These are phyloP conservation scores for Zygoascus flipseniorum DNA, from an alignment of 805 yeast genomes.

Conservation along the genomic window DNA sequence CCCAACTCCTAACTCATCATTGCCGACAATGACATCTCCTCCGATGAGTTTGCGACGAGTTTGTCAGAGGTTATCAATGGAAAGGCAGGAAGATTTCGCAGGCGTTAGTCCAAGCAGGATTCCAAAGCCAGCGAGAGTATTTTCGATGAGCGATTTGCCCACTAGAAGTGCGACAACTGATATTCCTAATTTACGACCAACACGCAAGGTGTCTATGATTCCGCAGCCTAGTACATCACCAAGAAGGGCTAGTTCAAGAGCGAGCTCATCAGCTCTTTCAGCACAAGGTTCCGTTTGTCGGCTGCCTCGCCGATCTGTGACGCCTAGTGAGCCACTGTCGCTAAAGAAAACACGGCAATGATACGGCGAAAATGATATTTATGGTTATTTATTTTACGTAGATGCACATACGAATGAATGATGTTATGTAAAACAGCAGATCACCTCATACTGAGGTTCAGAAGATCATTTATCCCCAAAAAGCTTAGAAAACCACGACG, in stretches of 20 bases:
- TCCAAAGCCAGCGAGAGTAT: neutral
- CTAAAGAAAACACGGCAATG: neutral
- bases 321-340: neutral
- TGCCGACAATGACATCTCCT: neutral
- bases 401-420: neutral
- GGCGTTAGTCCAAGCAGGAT: neutral
- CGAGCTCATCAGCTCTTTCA: neutral
- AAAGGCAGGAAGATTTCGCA: neutral
- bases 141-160: neutral
- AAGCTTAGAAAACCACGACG: constrained; percentile 33
- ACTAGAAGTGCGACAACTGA: neutral
- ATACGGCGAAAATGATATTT: neutral
- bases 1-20: neutral
- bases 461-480: constrained; percentile 28
- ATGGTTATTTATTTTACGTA: neutral
- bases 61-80: neutral
- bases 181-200: neutral
- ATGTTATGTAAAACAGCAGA: neutral
- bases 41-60: neutral
- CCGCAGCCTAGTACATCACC: neutral
- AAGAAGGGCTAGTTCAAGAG: neutral
- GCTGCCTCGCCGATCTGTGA: neutral
- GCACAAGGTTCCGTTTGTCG: neutral
- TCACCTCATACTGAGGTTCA: neutral
- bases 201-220: neutral